Conservation (phyloP, 2,329 filamentous ascomycete species). For the Gaeumannomyces sp. region DNA sequence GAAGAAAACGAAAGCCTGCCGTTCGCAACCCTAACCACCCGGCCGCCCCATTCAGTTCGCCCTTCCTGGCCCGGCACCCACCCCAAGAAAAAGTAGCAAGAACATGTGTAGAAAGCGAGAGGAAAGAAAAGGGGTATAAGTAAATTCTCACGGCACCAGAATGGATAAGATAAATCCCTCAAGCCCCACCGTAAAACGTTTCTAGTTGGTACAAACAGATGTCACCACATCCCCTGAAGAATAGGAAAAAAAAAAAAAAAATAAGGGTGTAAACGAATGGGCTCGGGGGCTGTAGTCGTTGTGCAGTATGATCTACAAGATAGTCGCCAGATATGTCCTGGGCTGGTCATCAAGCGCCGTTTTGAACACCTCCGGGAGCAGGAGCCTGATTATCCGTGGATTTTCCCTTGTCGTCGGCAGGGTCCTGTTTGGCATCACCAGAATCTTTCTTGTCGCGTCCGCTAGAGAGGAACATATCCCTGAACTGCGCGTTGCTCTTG, state of each 20-base stretch:
- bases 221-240: not conserved
- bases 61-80: not conserved
- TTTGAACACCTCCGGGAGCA: not conserved
- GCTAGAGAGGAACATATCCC: constrained; percentile 22
- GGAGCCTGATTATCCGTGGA: constrained; percentile 10
- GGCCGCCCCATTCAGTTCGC: not conserved
- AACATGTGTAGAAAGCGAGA: not conserved
- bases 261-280: not conserved
- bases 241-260: constrained; percentile 1
- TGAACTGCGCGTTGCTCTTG: constrained; percentile 27
- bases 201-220: not conserved
- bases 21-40: not conserved
- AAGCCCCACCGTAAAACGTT: not conserved
- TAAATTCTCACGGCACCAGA: constrained; percentile 5
- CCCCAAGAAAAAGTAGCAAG: not conserved
- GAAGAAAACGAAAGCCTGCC: not conserved
- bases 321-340: not conserved
- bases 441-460: constrained; percentile 8
- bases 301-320: not conserved
- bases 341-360: not conserved
- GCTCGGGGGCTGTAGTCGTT: too few species aligned
- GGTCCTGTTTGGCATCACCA: constrained; percentile 4
- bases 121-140: constrained; percentile 9
- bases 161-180: constrained; percentile 6
- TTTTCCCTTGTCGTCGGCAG: constrained; percentile 5